phyloP scores from a whole-genome alignment of 441 rosid species.

The Macaranga tanarius region DNA sequence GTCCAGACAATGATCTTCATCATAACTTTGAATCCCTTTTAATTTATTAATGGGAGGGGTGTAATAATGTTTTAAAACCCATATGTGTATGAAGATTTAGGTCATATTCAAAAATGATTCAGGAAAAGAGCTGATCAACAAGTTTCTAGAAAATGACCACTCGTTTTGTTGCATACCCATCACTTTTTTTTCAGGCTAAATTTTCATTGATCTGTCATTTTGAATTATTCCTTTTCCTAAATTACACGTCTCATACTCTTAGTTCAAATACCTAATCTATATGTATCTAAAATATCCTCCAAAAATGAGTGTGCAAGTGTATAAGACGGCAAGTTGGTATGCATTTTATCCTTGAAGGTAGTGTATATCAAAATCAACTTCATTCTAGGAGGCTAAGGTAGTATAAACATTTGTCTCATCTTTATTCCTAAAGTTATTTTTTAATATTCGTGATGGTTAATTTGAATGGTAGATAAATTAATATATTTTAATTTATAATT shows the following conservation, averaged over 20 bases:
- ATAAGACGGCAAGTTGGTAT: too few species aligned
- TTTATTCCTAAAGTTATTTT: too few species aligned
- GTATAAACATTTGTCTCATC: too few species aligned
- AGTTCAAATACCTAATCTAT: neutral
- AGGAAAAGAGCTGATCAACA: neutral
- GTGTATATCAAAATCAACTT: too few species aligned
- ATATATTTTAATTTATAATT: too few species aligned
- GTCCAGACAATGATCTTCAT: slow-evolving; percentile 34
- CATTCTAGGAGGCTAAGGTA: too few species aligned
- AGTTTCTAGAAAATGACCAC: slow-evolving; percentile 8
- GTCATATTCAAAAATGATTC: slow-evolving; percentile 4
- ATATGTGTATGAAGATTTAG: slow-evolving; percentile 2
- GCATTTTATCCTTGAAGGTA: too few species aligned
- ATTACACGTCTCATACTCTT: neutral
- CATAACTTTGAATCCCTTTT: slow-evolving; percentile 29
- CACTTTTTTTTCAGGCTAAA: slow-evolving; percentile 1
- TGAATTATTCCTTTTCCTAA: neutral
- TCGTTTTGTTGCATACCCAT: neutral
- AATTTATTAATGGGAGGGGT: slow-evolving; percentile 27
- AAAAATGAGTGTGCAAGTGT: too few species aligned
- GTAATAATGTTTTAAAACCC: slow-evolving; percentile 19
- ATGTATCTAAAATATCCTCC: neutral
- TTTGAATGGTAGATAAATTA: too few species aligned
- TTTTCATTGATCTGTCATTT: neutral
- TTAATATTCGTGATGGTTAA: too few species aligned